phyloP scores from a whole-genome alignment of 2,329 filamentous ascomycete species.

The Aspergillus amoenus region DNA sequence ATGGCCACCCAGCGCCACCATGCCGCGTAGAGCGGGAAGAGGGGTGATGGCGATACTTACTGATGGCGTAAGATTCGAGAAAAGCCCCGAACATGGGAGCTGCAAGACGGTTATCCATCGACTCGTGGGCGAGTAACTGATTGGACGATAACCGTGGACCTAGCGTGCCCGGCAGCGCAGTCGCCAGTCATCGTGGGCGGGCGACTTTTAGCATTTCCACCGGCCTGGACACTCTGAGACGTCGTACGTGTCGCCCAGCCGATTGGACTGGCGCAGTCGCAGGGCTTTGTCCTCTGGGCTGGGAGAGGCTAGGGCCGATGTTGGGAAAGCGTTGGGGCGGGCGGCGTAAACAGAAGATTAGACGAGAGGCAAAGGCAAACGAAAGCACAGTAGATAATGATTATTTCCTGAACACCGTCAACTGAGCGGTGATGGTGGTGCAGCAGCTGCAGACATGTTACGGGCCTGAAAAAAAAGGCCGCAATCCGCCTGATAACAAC shows the following conservation, averaged over 20 bases:
- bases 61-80: conserved; percentile 9
- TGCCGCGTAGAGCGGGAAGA: not conserved
- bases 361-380: not conserved
- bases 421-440: not conserved
- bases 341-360: not conserved
- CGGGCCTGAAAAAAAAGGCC: conserved; percentile 18
- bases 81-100: conserved; percentile 1
- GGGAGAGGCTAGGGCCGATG: conserved; percentile 7
- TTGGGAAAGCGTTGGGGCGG: conserved; percentile 11
- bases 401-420: not conserved
- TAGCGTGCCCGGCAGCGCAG: conserved; percentile 1
- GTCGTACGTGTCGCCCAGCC: conserved; percentile 4
- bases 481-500: conserved; percentile 15
- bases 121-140: not conserved
- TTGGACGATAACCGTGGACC: conserved; percentile 13
- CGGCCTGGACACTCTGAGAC: not conserved
- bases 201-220: conserved; percentile 3
- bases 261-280: conserved; percentile 7
- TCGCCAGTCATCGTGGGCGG: conserved; percentile 4
- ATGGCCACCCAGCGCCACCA: not conserved
- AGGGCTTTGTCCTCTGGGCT: conserved; percentile 8
- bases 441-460: conserved; percentile 17
- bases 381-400: not conserved
- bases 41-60: not conserved
- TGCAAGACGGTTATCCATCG: not conserved